These are phyloP conservation scores for Penicillium pulvis DNA, from an alignment of 495 filamentous ascomycete genomes.

Conservation along the genomic window DNA sequence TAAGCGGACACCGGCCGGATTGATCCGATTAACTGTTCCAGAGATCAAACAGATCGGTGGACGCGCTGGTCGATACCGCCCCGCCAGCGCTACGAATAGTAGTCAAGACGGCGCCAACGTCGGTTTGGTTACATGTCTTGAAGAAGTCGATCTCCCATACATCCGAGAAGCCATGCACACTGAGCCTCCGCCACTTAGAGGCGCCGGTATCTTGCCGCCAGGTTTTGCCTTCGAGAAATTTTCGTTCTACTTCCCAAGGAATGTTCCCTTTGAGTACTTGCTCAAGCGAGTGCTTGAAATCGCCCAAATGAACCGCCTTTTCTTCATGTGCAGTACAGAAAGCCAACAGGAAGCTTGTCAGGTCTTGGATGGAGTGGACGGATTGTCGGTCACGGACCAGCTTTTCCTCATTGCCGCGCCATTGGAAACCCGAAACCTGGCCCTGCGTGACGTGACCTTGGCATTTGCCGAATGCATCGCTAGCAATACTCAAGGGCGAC, in stretches of 20 bases:
- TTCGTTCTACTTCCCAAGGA: constrained; percentile 72
- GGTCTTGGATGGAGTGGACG: constrained; percentile 63
- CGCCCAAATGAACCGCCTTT: constrained; percentile 58
- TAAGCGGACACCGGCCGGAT: constrained; percentile 62
- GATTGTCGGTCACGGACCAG: constrained; percentile 69
- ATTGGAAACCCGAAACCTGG: constrained; percentile 29
- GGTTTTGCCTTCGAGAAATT: constrained; percentile 67
- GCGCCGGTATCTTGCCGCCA: constrained; percentile 77
- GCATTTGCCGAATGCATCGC: constrained; percentile 71
- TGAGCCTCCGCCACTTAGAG: constrained; percentile 64
- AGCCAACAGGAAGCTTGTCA: constrained; percentile 66
- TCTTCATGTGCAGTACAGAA: constrained; percentile 68
- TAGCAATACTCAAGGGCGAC: constrained; percentile 58
- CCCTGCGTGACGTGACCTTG: constrained; percentile 42
- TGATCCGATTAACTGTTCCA: constrained; percentile 60
- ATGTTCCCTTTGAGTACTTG: constrained; percentile 76
- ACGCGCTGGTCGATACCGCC: constrained; percentile 85
- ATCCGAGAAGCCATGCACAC: constrained; percentile 62
- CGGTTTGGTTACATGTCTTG: constrained; percentile 81
- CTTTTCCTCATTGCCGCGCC: constrained; percentile 76
- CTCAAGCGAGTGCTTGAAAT: constrained; percentile 70
- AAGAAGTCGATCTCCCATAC: constrained; percentile 64
- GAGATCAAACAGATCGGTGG: constrained; percentile 95
- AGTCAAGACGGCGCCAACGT: constrained; percentile 40
- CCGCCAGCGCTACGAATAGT: constrained; percentile 54